Evolutionary conservation across 177 flowering plant genomes (phyloP).

Genomic region (Vitis hybrid): DNA sequence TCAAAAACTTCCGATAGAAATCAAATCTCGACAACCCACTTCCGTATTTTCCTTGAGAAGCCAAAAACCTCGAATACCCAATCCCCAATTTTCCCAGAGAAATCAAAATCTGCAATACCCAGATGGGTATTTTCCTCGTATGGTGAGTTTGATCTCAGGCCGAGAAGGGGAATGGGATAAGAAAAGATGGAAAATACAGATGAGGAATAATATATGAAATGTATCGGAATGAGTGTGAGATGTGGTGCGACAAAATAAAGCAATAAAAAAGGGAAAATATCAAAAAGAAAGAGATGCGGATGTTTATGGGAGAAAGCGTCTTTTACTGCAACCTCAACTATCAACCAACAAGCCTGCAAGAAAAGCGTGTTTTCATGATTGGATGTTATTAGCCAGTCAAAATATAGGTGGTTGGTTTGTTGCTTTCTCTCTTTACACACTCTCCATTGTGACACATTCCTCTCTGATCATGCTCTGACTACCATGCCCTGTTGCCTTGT

Average conservation of each 20-base stretch:
- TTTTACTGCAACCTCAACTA: constrained; percentile 13
- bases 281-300: not conserved
- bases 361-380: constrained; percentile 24
- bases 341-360: constrained; percentile 4
- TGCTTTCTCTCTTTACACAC: not conserved
- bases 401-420: constrained; percentile 8
- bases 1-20: not conserved
- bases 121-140: constrained; percentile 2
- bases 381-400: constrained; percentile 19
- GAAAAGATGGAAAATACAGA: not conserved
- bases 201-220: not conserved
- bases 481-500: too few relatives aligned
- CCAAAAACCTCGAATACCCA: constrained; percentile 1
- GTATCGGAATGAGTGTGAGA: not conserved
- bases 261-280: not conserved
- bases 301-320: constrained; percentile 5
- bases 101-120: constrained; percentile 9
- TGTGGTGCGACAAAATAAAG: constrained; percentile 1
- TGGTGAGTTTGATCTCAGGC: not conserved
- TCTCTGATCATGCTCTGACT: too few relatives aligned
- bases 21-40: not conserved
- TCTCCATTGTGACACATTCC: not conserved
- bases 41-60: not conserved
- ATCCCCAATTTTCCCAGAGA: not conserved
- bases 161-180: constrained; percentile 1